Base-by-base conservation (phyloP, 2,329 filamentous ascomycete genomes). In the Exophiala bonariae region DNA sequence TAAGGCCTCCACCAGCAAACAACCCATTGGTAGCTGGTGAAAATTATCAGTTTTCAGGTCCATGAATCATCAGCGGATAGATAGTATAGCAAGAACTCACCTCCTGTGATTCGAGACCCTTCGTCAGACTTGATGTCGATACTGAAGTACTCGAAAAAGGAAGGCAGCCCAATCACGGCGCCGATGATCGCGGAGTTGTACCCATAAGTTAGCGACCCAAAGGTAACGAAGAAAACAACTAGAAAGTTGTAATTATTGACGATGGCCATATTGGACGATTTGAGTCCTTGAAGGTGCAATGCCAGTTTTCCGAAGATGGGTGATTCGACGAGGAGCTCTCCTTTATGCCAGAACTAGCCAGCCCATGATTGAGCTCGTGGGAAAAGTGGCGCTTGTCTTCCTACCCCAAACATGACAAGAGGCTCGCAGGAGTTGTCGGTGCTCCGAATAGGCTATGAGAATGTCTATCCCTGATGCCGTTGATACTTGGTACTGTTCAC, bases 111-210 rank as follows among this genome's bases (percentile, higher is more conserved):
- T 17, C 33, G 35, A 16, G 45, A 48, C 5, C 49, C 49, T 9
- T 34, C 44, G 10, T 26, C 18, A 19, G 45, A 45, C 33, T 45
- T 52, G 41, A 45, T 44, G 19, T 54, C 47, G 39, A 78, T 66
- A 34, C 72, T 52, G 56, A 79, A 78, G 61, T 70, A 77, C n/a
- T 47, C 22, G 40, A 47, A 54, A 31, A 49, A 54, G 17, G 51
- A 54, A 8, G 51, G 51, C 13, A 50, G 44, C n/a, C 51, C 51
- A 22, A 54, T 54, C 13, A 54, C 46, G 20, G 50, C 44, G 3
- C 50, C 54, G 28, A 53, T 54, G 23, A 56, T 54, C 3, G 54
- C 52, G n/a, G 50, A 50, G 17, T 53, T 53, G 33, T 54, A 56
- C 16, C 54, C 54, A 46, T 56, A 56, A 3, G 50, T 54, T 9